Evolutionary conservation across 176 grass and related monocot species (phyloP), one percentile per base, ranked within the genome.

Genomic region (Panicum miliaceum): DNA sequence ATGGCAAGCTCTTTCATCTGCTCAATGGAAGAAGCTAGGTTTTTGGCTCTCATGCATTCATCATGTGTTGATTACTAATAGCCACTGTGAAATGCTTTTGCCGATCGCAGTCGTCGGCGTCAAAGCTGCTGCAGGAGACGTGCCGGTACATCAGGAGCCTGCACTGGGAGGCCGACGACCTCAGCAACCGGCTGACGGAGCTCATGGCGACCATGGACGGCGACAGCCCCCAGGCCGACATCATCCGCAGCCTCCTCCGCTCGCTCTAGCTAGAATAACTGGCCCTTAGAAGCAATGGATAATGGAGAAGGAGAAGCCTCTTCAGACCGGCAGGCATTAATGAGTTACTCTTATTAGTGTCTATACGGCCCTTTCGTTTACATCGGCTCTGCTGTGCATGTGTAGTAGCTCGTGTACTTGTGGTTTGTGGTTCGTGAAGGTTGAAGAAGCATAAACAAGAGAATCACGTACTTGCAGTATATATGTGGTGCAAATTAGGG

Each of bases 201-300:
- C 84, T 86, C 23, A 80, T 86, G 51, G 37, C 75, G 36, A 73
- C 84, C n/a, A 80, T 86, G 76, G 84, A 86, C 35, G 50, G 54
- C 76, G 40, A 86, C 68, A 73, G 76, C 34, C 67, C 76, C 42
- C 77, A 80, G 76, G 84, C 76, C 12, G 68, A 81, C 12, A 64
- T 86, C 76, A 73, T 86, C 32, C 51, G 67, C 19, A 64, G 34
- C 68, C 67, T 80, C 77, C 68, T 86, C 29, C 25, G 64, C 38
- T 80, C 46, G 41, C 71, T 54, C 73, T n/a, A n/a, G 56, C 56
- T 59, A 59, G 8, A 59, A 23, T n/a, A n/a, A n/a, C n/a, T n/a
- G n/a, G n/a, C 18, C 52, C 16, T 14, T 18, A 57, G 20, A 8
- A 8, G 5, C 19, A 57, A 7, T 20, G 20, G 18, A n/a, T n/a